phyloP scores from a whole-genome alignment of 2,329 filamentous ascomycete genomes.

The Monosporascus sp. region DNA sequence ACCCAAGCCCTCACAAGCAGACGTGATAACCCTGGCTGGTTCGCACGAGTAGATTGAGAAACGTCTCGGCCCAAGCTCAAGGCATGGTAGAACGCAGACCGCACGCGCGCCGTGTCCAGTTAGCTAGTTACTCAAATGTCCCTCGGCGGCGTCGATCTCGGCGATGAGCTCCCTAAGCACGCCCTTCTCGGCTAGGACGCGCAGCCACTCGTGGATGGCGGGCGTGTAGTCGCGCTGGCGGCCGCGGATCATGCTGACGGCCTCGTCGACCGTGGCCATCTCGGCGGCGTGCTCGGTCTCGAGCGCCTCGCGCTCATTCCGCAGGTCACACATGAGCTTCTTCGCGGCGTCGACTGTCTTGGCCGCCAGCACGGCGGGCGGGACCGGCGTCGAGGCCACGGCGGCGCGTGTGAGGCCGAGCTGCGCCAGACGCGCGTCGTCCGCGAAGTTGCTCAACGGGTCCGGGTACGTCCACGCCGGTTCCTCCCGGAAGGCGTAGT shows the following conservation, averaged over 20 bases:
- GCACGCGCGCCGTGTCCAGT: too few relatives aligned
- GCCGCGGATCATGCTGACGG: conserved; percentile 46
- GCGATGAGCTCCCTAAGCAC: conserved; percentile 40
- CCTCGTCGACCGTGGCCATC: conserved; percentile 32
- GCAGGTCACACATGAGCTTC: conserved; percentile 33
- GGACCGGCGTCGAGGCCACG: conserved; percentile 2
- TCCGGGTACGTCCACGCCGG: conserved; percentile 33
- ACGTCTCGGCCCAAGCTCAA: too few relatives aligned
- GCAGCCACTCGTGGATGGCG: conserved; percentile 63
- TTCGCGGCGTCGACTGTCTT: conserved; percentile 21
- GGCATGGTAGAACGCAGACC: too few relatives aligned
- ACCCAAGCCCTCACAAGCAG: too few relatives aligned
- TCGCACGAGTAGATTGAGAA: too few relatives aligned
- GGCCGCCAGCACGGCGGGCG: not conserved
- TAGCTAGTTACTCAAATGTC: too few relatives aligned
- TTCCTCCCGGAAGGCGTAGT: conserved; percentile 31
- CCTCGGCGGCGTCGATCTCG: conserved; percentile 6
- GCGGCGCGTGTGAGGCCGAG: conserved; percentile 8
- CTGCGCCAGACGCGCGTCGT: conserved; percentile 9
- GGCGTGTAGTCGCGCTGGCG: conserved; percentile 64
- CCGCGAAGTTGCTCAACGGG: conserved; percentile 11
- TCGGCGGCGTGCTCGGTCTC: conserved; percentile 45
- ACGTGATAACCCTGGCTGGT: too few relatives aligned
- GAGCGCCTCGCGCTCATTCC: conserved; percentile 34
- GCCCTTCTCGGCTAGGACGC: conserved; percentile 61